These are phyloP conservation scores for Euryodendron excelsum DNA, from an alignment of 148 eudicot genomes.

Conservation along the genomic window DNA sequence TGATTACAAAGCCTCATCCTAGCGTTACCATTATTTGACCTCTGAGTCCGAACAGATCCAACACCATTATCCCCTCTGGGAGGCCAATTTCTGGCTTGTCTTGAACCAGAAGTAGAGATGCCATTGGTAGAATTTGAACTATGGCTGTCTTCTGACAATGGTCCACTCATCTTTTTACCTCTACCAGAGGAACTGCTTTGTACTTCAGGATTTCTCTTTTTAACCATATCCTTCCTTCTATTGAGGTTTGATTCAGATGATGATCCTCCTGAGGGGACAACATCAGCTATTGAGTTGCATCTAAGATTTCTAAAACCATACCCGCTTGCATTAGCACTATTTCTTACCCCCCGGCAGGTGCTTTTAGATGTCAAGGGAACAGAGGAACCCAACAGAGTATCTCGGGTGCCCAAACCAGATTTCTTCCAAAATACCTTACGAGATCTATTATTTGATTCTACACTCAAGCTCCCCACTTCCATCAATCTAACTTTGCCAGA, in stretches of 20 bases:
- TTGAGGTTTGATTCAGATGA: slow-evolving; percentile 42
- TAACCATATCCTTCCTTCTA: slow-evolving; percentile 43
- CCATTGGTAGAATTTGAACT: slow-evolving; percentile 37
- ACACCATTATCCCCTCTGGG: slow-evolving; percentile 27
- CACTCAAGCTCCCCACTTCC: slow-evolving; percentile 45
- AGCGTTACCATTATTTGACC: slow-evolving; percentile 31
- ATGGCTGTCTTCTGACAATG: slow-evolving; percentile 29
- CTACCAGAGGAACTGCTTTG: slow-evolving; percentile 53
- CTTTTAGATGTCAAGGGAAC: slow-evolving; percentile 29
- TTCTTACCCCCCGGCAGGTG: slow-evolving; percentile 29
- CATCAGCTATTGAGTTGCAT: slow-evolving; percentile 60
- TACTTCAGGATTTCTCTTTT: slow-evolving; percentile 62
- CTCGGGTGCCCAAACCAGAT: slow-evolving; percentile 40
- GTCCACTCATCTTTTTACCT: slow-evolving; percentile 54
- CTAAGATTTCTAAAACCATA: slow-evolving; percentile 46
- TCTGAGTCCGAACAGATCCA: slow-evolving; percentile 33
- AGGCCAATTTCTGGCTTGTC: slow-evolving; percentile 36
- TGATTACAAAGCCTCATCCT: slow-evolving; percentile 41
- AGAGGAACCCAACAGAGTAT: slow-evolving; percentile 35
- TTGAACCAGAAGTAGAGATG: slow-evolving; percentile 50
- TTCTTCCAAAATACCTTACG: slow-evolving; percentile 40
- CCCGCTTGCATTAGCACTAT: too few relatives aligned
- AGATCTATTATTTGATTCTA: slow-evolving; percentile 32
- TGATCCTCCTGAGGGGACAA: slow-evolving; percentile 45
- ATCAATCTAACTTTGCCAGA: slow-evolving; percentile 22